phyloP scores from a whole-genome alignment of 2,329 filamentous ascomycete species.

The Thielaviopsis musarum region DNA sequence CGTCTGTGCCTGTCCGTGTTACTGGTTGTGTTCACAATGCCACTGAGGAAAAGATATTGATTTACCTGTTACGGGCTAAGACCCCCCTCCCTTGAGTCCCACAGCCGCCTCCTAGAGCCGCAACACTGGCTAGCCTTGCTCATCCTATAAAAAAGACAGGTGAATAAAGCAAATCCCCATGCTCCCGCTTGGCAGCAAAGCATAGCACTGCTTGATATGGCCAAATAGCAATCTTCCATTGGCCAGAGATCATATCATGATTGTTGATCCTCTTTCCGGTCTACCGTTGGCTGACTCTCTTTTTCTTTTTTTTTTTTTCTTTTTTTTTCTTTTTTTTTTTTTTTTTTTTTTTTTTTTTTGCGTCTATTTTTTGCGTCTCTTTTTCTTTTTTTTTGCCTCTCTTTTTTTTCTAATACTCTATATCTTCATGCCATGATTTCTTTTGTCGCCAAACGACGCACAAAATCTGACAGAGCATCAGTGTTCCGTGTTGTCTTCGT shows the following conservation, averaged over 20 bases:
- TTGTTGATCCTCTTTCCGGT: neutral
- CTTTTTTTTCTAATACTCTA: neutral
- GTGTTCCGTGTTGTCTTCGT: neutral
- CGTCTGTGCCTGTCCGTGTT: too few species aligned
- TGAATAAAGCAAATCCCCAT: neutral
- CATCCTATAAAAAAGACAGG: neutral
- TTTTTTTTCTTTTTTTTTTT: neutral
- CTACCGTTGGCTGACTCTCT: neutral
- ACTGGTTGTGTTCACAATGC: too few species aligned
- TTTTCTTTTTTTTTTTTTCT: neutral
- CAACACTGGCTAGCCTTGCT: neutral
- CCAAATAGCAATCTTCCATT: neutral
- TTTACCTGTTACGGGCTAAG: neutral
- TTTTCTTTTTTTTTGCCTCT: neutral
- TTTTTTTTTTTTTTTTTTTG: neutral
- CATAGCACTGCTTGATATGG: neutral
- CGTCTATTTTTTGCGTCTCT: neutral
- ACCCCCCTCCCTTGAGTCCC: neutral
- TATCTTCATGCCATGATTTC: neutral
- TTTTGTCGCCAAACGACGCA: neutral
- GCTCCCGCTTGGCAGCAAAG: neutral
- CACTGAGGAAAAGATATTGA: too few species aligned
- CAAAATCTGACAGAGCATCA: neutral
- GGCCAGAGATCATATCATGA: neutral
- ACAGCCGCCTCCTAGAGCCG: constrained; percentile 3